A percentile compares a stretch with the other conserved stretches of the same genome.
These are phyloP conservation scores for Neofusicoccum cordaticola DNA, from an alignment of 2,329 filamentous ascomycete genomes.

Conservation along the genomic window DNA sequence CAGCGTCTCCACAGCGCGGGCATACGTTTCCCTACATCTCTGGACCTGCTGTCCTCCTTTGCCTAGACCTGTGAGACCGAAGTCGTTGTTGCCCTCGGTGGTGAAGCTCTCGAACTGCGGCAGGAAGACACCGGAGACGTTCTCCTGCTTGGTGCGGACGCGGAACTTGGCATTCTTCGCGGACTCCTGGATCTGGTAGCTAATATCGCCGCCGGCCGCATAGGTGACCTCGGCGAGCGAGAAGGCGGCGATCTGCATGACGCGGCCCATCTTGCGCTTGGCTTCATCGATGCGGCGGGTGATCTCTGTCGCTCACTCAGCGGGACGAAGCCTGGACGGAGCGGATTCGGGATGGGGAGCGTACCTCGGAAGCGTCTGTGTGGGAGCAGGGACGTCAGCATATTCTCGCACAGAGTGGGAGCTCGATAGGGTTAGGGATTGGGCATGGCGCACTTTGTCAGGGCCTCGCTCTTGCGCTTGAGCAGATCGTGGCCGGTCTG, in stretches of 20 bases:
- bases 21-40: slow-evolving; percentile 91
- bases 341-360: background rate
- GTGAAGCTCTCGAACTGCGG: slow-evolving; percentile 91
- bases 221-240: slow-evolving; percentile 97
- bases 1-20: slow-evolving; percentile 88
- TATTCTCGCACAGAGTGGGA: background rate
- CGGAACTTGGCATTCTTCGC: slow-evolving; percentile 91
- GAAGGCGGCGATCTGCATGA: slow-evolving; percentile 99
- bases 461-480: slow-evolving; percentile 95
- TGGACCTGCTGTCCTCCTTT: slow-evolving; percentile 98
- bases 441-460: slow-evolving; percentile 73
- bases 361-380: slow-evolving; percentile 82
- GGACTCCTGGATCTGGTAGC: slow-evolving; percentile 95
- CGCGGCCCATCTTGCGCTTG: slow-evolving; percentile 97
- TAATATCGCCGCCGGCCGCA: slow-evolving; percentile 88
- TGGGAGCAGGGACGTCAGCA: slow-evolving; percentile 17
- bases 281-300: slow-evolving; percentile 96
- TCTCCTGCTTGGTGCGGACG: slow-evolving; percentile 93
- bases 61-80: slow-evolving; percentile 89
- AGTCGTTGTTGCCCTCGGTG: slow-evolving; percentile 88
- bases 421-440: slow-evolving; percentile 8
- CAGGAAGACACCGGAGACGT: slow-evolving; percentile 93
- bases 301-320: slow-evolving; percentile 60
- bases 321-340: slow-evolving; percentile 12
- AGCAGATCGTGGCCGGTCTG: slow-evolving; percentile 82